Conservation (phyloP, 192 early-diverging fungal genomes). For the Umbelopsis vinacea region DNA sequence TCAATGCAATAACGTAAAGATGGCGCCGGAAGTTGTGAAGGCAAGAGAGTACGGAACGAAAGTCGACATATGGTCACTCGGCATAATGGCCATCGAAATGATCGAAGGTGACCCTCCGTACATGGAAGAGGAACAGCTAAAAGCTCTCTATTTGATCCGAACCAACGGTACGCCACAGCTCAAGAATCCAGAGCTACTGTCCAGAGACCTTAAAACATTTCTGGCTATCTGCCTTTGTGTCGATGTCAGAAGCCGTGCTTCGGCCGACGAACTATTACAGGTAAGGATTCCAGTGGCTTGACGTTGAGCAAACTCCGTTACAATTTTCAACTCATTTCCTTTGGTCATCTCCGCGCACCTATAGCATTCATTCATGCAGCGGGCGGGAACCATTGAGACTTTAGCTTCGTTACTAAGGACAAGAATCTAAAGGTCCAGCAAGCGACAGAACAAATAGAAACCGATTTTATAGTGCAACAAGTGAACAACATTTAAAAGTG, state of each 20-base stretch:
- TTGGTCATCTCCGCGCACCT: neutral
- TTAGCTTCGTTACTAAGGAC: neutral
- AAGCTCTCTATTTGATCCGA: constrained; percentile 68
- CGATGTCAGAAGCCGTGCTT: constrained; percentile 57
- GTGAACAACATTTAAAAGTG: neutral
- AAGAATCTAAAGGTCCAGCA: neutral
- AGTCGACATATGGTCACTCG: constrained; percentile 70
- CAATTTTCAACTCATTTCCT: neutral
- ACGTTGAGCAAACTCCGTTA: no score
- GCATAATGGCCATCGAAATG: constrained; percentile 74
- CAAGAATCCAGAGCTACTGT: constrained; percentile 56
- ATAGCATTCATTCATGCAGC: constrained; percentile 7
- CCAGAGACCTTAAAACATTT: constrained; percentile 57
- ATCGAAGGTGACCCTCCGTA: constrained; percentile 72
- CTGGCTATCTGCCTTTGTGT: constrained; percentile 55
- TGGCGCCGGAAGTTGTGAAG: constrained; percentile 84
- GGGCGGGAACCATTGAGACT: neutral
- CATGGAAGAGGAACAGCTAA: constrained; percentile 62
- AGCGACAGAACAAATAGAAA: no score
- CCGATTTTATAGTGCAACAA: neutral
- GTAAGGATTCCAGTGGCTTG: neutral
- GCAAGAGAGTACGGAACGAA: constrained; percentile 74
- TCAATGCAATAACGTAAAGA: constrained; percentile 24
- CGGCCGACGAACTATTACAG: constrained; percentile 45
- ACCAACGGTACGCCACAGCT: constrained; percentile 72